A percentile compares a stretch with the other conserved stretches of the same genome.
phyloP scores from a whole-genome alignment of 2,329 filamentous ascomycete species.

The Alternaria hordeiaustralica region DNA sequence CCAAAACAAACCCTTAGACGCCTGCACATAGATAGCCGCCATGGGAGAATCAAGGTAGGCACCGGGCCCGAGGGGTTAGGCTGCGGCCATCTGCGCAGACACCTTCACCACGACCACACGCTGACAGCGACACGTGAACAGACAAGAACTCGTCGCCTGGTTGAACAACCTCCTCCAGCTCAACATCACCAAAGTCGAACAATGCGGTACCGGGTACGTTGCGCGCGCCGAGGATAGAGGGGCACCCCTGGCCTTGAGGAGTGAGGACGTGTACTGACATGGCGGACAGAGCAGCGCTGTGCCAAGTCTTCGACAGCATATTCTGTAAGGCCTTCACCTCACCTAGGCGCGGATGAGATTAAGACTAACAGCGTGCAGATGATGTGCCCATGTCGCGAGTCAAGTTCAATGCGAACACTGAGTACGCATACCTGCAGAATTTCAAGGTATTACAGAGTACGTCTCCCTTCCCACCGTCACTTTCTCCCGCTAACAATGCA shows the following conservation, averaged over 20 bases:
- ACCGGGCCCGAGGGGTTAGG: constrained; percentile 20
- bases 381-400: constrained; percentile 95
- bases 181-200: constrained; percentile 97
- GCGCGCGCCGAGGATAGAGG: constrained; percentile 16
- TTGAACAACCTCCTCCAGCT: constrained; percentile 97
- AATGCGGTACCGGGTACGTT: constrained; percentile 94
- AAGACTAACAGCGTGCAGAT: constrained; percentile 52
- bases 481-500: constrained; percentile 44
- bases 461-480: constrained; percentile 41
- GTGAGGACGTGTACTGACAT: constrained; percentile 25
- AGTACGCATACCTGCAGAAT: constrained; percentile 98
- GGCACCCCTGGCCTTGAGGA: constrained; percentile 8
- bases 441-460: constrained; percentile 97
- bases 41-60: constrained; percentile 75
- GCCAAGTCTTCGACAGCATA: constrained; percentile 98
- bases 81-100: constrained; percentile 7
- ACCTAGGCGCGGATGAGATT: background rate
- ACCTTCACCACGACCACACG: constrained; percentile 13
- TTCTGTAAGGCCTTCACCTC: constrained; percentile 64
- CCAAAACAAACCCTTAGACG: background rate
- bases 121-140: constrained; percentile 51
- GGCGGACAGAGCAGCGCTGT: constrained; percentile 78
- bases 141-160: constrained; percentile 96
- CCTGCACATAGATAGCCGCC: constrained; percentile 27
- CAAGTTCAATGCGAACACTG: constrained; percentile 97